phyloP scores from a whole-genome alignment of 345 rosid species.

The Melaleuca quinquenervia region DNA sequence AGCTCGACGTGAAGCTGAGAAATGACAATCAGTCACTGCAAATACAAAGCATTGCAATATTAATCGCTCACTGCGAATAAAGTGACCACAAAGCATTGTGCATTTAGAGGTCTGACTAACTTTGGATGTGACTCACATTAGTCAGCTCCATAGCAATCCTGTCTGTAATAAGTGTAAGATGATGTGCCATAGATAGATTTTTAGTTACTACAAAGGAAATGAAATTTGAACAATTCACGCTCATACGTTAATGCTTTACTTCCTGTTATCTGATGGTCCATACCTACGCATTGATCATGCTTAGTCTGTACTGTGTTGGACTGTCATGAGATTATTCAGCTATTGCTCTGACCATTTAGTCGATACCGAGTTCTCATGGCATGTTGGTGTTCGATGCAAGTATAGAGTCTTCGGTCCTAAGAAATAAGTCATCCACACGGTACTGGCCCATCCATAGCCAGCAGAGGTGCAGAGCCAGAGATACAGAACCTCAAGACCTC shows the following conservation, averaged over 20 bases:
- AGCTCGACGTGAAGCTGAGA: neutral
- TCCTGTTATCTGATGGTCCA: neutral
- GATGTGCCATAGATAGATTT: neutral
- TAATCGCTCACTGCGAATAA: too few species aligned
- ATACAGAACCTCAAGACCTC: neutral
- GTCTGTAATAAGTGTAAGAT: neutral
- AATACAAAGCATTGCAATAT: neutral
- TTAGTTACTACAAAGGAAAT: neutral
- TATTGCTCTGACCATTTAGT: neutral
- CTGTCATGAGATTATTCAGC: neutral
- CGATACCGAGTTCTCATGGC: neutral
- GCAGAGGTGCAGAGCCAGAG: neutral
- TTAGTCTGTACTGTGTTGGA: neutral
- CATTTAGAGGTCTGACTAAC: neutral
- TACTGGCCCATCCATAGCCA: neutral
- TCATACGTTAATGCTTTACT: neutral
- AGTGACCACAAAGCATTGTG: neutral
- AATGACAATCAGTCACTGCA: neutral
- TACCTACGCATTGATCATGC: neutral
- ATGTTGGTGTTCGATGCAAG: neutral
- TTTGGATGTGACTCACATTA: neutral
- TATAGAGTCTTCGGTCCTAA: neutral
- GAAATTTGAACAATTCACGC: neutral
- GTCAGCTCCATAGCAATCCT: neutral
- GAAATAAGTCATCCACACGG: neutral